Conservation (phyloP, 148 eudicot species). For the Fagopyrum tataricum region DNA sequence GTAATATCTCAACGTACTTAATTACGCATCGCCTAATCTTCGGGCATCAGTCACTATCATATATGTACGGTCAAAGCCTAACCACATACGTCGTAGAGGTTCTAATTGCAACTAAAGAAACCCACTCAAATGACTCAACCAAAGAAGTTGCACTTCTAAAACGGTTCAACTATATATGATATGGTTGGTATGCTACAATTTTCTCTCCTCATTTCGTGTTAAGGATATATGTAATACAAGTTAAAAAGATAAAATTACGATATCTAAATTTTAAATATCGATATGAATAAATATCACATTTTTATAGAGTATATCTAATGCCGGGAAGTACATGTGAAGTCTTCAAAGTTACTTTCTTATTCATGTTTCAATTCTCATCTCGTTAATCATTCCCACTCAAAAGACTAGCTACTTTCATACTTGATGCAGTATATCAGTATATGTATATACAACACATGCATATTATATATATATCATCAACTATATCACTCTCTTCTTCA, state of each 20-base stretch:
- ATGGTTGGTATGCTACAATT: no score
- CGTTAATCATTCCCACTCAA: no score
- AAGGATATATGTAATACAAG: no score
- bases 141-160: not conserved
- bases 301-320: no score
- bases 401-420: not conserved
- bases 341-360: no score
- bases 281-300: no score
- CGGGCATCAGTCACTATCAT: not conserved
- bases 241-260: no score
- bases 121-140: not conserved
- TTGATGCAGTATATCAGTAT: not conserved
- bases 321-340: no score
- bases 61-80: not conserved
- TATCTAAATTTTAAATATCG: no score
- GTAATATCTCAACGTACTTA: not conserved
- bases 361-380: no score
- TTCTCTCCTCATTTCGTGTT: no score
- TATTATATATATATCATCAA: not conserved
- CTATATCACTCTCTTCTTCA: not conserved
- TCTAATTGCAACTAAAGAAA: not conserved
- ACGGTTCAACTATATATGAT: no score
- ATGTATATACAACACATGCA: not conserved
- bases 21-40: not conserved
- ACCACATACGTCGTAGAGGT: not conserved